Base-by-base conservation (phyloP, 1,139 yeast species). In the Sugiyamaella japonica region DNA sequence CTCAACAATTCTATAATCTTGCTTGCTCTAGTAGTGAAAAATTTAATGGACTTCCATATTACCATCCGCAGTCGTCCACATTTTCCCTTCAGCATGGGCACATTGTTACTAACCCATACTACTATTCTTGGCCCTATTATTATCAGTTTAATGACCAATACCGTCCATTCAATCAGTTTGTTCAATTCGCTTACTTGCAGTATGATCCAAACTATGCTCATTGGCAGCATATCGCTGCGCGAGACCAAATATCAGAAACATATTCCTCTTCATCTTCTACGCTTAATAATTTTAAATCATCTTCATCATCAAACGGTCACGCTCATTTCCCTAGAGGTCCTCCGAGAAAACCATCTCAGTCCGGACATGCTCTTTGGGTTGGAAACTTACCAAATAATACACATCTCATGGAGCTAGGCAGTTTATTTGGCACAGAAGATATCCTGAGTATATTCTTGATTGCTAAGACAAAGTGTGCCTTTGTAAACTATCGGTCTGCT, bases 291-390 rank as follows among this genome's bases (percentile, higher is more conserved):
- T 9, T 20, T 20, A 20, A 38, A 25, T n/a, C 29, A n/a, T 13
- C 25, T 8, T 23, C 43, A 7, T 8, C 9, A 29, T 25, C 43
- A 28, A 17, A 12, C n/a, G 1, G 7, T 13, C 38, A 38, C 7
- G 2, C 43, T 50, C 43, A 20, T 12, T 28, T 51, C 42, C 69
- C 69, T 2, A 49, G 69, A 31, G 70, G 70, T 5, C 70, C 70
- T 1, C 69, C 70, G 6, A 61, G 59, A 46, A 65, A 72, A 50
- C 76, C 76, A 1, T 66, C 70, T 7, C 72, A 71, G 48, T 64
- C 74, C 1, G 73, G 73, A 1, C 66, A 64, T 52, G 73, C 76
- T 0, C 60, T 73, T n/a, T 73, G 77, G 77, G 76, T 74, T 3
- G 77, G 77, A 7, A 74, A 73, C 53, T 60, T 73, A 13, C 74